phyloP scores from a whole-genome alignment of 1,284 basidiomycete genomes.

The Quambalaria eucalypti region DNA sequence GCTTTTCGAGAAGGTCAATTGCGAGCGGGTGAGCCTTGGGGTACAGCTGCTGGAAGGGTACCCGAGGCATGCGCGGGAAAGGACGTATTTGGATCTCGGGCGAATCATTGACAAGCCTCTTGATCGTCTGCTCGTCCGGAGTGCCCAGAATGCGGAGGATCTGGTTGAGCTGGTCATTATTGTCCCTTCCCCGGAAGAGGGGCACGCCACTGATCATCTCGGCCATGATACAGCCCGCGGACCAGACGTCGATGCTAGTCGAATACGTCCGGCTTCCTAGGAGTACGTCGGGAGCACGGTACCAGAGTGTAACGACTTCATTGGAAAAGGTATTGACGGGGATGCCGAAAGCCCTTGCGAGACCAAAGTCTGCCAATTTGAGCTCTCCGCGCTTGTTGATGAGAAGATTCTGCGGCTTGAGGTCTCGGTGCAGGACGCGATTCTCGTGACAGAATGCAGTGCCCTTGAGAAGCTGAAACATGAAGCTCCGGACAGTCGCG shows the following conservation, averaged over 20 bases:
- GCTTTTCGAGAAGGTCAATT: slow-evolving; percentile 83
- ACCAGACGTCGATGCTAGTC: slow-evolving; percentile 98
- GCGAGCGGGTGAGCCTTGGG: slow-evolving; percentile 88
- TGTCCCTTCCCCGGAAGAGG: slow-evolving; percentile 92
- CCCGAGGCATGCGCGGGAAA: slow-evolving; percentile 82
- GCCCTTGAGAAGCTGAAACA: slow-evolving; percentile 94
- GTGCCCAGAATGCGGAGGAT: slow-evolving; percentile 97
- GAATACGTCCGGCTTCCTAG: slow-evolving; percentile 94
- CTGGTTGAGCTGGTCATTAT: slow-evolving; percentile 91
- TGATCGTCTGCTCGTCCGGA: slow-evolving; percentile 76
- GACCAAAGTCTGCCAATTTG: slow-evolving; percentile 76
- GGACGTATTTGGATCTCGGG: slow-evolving; percentile 82
- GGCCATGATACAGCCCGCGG: slow-evolving; percentile 96
- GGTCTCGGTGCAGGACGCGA: slow-evolving; percentile 88
- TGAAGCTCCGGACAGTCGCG: slow-evolving; percentile 86
- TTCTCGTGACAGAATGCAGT: slow-evolving; percentile 99
- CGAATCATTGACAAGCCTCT: slow-evolving; percentile 86
- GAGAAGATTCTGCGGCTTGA: slow-evolving; percentile 94
- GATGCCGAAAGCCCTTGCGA: slow-evolving; percentile 65
- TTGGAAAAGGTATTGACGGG: slow-evolving; percentile 47
- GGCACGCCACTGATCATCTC: slow-evolving; percentile 85
- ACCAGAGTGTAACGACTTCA: slow-evolving; percentile 82
- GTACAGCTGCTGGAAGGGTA: slow-evolving; percentile 77
- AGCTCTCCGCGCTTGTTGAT: slow-evolving; percentile 88
- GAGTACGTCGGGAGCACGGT: slow-evolving; percentile 94